A percentile compares a stretch with the other conserved stretches of the same genome.
Evolutionary conservation across 495 filamentous ascomycete species (phyloP).

Genomic region (Podospora didyma): DNA sequence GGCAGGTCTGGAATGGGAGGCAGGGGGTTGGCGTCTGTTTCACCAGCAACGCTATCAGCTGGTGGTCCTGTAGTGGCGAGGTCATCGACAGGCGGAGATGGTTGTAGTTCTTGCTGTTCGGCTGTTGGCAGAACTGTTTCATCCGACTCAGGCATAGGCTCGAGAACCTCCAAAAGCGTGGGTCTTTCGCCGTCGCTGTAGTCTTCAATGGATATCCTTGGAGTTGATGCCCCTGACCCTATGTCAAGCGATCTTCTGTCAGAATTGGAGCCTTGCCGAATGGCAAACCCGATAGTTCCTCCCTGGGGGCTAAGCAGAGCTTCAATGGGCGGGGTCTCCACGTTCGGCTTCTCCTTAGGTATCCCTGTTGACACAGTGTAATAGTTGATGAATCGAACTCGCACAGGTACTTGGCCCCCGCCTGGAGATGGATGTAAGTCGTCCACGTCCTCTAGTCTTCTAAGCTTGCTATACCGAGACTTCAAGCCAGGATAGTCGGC

Average conservation of each 20-base stretch:
- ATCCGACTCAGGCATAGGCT: constrained; percentile 31
- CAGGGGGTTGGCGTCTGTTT: constrained; percentile 23
- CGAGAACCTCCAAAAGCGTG: constrained; percentile 21
- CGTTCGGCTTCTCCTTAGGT: constrained; percentile 36
- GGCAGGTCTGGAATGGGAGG: constrained; percentile 42
- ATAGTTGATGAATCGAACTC: constrained; percentile 82
- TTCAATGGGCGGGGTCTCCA: not conserved
- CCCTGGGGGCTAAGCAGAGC: not conserved
- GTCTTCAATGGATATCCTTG: constrained; percentile 44
- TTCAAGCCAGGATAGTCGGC: constrained; percentile 70
- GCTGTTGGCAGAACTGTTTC: not conserved
- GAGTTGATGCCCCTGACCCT: constrained; percentile 20
- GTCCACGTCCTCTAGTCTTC: constrained; percentile 64
- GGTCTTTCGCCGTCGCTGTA: constrained; percentile 19
- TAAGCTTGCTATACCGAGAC: constrained; percentile 61
- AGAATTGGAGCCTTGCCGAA: not conserved
- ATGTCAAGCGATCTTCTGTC: not conserved
- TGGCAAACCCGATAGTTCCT: constrained; percentile 4
- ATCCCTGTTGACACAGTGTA: constrained; percentile 79
- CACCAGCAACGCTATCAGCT: not conserved
- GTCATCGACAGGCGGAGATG: not conserved
- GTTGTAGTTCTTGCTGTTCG: not conserved
- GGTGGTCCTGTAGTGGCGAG: not conserved
- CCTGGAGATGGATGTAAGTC: constrained; percentile 22
- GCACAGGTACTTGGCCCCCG: constrained; percentile 10